phyloP scores from a whole-genome alignment of 352 stramenopile species.

The Globisporangium uncinulatum region DNA sequence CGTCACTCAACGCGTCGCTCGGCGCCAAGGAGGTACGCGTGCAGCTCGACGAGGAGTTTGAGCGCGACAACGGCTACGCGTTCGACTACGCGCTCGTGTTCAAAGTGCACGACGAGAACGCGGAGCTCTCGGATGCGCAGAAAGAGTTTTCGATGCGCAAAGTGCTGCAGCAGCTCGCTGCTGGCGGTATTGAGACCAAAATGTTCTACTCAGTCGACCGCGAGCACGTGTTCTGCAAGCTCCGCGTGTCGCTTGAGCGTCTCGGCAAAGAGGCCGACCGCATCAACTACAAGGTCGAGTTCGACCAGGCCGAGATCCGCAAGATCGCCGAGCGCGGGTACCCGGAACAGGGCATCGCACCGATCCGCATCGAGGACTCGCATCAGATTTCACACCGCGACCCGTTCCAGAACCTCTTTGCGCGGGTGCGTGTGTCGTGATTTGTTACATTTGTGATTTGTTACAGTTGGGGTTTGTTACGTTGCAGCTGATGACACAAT shows the following conservation, averaged over 20 bases:
- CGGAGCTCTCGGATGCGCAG: constrained; percentile 40
- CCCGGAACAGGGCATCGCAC: constrained; percentile 49
- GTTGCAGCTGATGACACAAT: too few relatives aligned
- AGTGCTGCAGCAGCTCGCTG: constrained; percentile 59
- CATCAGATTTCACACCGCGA: constrained; percentile 45
- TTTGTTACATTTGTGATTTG: background rate
- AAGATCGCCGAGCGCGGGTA: constrained; percentile 51
- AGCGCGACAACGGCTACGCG: constrained; percentile 63
- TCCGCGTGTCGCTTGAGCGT: constrained; percentile 58
- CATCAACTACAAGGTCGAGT: constrained; percentile 79
- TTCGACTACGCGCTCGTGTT: constrained; percentile 82
- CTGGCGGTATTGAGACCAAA: constrained; percentile 74
- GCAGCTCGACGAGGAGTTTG: constrained; percentile 55
- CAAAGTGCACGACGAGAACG: constrained; percentile 70
- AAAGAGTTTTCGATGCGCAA: constrained; percentile 71
- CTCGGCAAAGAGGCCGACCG: constrained; percentile 68
- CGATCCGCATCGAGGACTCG: constrained; percentile 56
- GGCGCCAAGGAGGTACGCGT: constrained; percentile 60
- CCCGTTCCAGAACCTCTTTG: constrained; percentile 67
- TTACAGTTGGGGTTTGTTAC: background rate
- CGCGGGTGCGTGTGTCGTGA: constrained; percentile 8
- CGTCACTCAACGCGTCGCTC: constrained; percentile 55
- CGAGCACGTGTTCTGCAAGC: constrained; percentile 72
- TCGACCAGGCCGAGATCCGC: constrained; percentile 50
- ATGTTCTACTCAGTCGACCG: constrained; percentile 75